Evolutionary conservation across 2,329 filamentous ascomycete species (phyloP).

Genomic region (Aureobasidium sp.): DNA sequence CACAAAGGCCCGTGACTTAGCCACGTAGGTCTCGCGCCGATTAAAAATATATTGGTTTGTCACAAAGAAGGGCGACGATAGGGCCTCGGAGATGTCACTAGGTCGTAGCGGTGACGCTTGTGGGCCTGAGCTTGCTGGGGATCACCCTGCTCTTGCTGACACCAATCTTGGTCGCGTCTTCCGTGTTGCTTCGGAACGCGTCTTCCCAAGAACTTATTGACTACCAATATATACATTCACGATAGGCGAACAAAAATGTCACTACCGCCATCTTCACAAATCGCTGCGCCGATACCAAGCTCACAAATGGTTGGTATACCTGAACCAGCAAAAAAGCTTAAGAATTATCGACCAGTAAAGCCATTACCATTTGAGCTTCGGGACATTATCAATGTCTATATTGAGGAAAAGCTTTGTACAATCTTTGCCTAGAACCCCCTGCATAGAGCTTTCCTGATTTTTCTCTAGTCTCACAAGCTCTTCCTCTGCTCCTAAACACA

Average conservation of each 20-base stretch:
- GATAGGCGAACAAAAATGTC: neutral
- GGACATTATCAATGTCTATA: constrained; percentile 61
- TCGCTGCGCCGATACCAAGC: neutral
- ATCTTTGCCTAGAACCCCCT: constrained; percentile 20
- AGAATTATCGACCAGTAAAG: constrained; percentile 34
- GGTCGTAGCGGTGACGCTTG: neutral
- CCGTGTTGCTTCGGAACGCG: constrained; percentile 6
- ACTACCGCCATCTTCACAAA: neutral
- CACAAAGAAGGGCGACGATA: neutral
- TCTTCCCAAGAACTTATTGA: constrained; percentile 1
- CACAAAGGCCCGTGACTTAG: constrained; percentile 11
- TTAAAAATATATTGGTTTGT: constrained; percentile 8
- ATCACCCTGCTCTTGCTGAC: neutral
- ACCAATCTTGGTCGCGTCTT: constrained; percentile 9
- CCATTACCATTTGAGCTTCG: constrained; percentile 57
- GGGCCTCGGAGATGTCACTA: constrained; percentile 1
- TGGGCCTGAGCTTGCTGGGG: neutral
- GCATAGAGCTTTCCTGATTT: neutral
- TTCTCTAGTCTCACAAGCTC: constrained; percentile 24
- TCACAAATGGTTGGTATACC: constrained; percentile 1
- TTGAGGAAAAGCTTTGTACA: constrained; percentile 65
- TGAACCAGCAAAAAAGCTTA: neutral
- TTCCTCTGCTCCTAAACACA: constrained; percentile 56
- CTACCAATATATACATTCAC: neutral
- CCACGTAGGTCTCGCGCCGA: neutral